Evolutionary conservation across 2,329 filamentous ascomycete species (phyloP).

Genomic region (Lecanoromycetidae sp.): DNA sequence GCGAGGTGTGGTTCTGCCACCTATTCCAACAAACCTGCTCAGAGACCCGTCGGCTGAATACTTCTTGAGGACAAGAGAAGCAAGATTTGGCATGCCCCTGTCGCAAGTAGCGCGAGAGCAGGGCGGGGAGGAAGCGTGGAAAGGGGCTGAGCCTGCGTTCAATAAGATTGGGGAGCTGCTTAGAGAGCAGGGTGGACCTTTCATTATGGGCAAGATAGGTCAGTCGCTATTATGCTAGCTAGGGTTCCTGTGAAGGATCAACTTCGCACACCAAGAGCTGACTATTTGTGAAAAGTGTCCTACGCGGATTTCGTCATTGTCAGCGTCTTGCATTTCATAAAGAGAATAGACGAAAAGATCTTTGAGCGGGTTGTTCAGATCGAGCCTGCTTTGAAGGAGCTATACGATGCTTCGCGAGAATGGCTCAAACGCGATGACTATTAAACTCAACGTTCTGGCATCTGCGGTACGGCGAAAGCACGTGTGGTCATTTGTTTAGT

Average conservation of each 20-base stretch:
- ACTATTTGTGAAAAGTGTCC: constrained; percentile 24
- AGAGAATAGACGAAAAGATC: constrained; percentile 27
- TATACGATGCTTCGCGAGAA: constrained; percentile 8
- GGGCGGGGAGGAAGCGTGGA: constrained; percentile 41
- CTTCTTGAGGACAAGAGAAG: constrained; percentile 43
- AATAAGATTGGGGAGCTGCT: constrained; percentile 34
- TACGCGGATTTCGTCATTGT: constrained; percentile 50
- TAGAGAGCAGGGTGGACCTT: constrained; percentile 48
- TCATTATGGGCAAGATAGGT: constrained; percentile 44
- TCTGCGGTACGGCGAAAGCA: no score
- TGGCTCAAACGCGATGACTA: constrained; percentile 14
- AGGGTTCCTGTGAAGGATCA: not conserved
- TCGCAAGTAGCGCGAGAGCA: constrained; percentile 32
- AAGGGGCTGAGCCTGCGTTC: constrained; percentile 29
- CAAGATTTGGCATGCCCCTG: constrained; percentile 41
- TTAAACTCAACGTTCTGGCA: no score
- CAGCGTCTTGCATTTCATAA: constrained; percentile 36
- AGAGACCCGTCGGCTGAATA: constrained; percentile 40
- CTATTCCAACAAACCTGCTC: constrained; percentile 41
- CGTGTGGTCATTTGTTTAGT: no score
- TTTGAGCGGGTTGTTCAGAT: constrained; percentile 30
- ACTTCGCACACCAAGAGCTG: not conserved
- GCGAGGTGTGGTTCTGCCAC: constrained; percentile 34
- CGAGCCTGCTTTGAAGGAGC: constrained; percentile 6
- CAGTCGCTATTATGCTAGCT: not conserved